Conservation (phyloP, 805 yeast genomes). For the Candida montana region DNA sequence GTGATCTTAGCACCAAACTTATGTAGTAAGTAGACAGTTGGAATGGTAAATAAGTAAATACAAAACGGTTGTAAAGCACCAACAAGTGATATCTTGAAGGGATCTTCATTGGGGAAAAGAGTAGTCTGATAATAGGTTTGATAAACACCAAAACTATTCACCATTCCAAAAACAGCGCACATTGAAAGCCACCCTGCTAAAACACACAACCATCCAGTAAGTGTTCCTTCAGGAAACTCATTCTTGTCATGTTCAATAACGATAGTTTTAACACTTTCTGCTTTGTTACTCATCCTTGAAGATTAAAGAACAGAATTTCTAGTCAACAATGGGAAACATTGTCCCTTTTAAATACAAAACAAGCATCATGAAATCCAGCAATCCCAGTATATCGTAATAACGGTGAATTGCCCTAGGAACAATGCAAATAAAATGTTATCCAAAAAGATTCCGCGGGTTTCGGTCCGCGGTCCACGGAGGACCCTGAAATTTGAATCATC, state of each 20-base stretch:
- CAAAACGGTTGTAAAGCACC: slow-evolving; percentile 3
- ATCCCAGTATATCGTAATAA: too few relatives aligned
- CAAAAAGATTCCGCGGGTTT: background rate
- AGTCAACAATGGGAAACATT: too few relatives aligned
- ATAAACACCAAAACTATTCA: slow-evolving; percentile 54
- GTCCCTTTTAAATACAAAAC: too few relatives aligned
- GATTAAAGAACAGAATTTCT: too few relatives aligned
- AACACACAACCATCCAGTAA: slow-evolving; percentile 47
- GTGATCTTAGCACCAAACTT: slow-evolving; percentile 37
- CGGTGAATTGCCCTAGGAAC: too few relatives aligned
- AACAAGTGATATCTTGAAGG: slow-evolving; percentile 30
- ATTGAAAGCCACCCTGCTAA: slow-evolving; percentile 40
- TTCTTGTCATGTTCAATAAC: background rate
- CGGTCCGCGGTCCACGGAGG: background rate
- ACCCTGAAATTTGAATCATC: too few relatives aligned
- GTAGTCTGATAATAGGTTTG: slow-evolving; percentile 41
- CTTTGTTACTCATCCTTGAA: background rate
- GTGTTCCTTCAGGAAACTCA: slow-evolving; percentile 43
- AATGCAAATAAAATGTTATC: too few relatives aligned
- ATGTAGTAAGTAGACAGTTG: slow-evolving; percentile 37
- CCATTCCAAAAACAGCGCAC: slow-evolving; percentile 53
- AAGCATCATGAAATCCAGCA: too few relatives aligned
- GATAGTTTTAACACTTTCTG: background rate
- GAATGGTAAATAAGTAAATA: slow-evolving; percentile 44
- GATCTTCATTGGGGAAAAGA: slow-evolving; percentile 36